Evolutionary conservation across 1,284 basidiomycete species (phyloP).

Genomic region (Leccinum olivaceoglutinosum): DNA sequence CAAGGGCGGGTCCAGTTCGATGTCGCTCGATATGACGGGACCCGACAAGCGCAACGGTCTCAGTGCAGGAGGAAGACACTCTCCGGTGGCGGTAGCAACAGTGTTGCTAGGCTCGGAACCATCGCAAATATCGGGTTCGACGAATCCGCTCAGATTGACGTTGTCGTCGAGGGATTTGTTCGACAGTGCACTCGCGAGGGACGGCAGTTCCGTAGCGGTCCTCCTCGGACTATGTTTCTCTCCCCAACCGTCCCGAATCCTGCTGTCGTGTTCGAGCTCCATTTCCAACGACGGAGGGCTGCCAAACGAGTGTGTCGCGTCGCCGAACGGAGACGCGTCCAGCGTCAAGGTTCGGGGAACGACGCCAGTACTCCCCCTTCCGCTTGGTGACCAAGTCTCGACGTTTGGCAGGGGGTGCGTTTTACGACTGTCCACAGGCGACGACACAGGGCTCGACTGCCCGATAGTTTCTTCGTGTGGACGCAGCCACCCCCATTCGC

Average conservation of each 20-base stretch:
- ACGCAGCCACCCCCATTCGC: conserved; percentile 1
- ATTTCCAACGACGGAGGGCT: not conserved
- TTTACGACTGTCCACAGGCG: not conserved
- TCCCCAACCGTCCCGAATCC: not conserved
- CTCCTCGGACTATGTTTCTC: not conserved
- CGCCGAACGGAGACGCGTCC: not conserved
- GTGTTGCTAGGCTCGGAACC: not conserved
- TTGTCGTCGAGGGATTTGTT: conserved; percentile 15
- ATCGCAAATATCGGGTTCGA: not conserved
- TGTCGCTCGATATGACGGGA: conserved; percentile 1
- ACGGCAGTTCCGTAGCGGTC: conserved; percentile 12
- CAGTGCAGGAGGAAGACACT: conserved; percentile 18
- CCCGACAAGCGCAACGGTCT: conserved; percentile 19
- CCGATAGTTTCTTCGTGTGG: not conserved
- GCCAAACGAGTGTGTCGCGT: not conserved
- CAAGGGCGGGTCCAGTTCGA: not conserved
- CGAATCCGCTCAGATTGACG: conserved; percentile 6
- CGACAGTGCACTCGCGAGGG: conserved; percentile 17
- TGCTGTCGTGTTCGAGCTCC: not conserved
- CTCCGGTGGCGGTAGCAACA: not conserved
- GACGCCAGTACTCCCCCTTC: not conserved
- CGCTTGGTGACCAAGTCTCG: not conserved
- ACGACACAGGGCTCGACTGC: not conserved
- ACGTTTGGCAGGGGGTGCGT: not conserved
- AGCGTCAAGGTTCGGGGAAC: not conserved